These are phyloP conservation scores for Raffaelea albimanens DNA, from an alignment of 2,329 filamentous ascomycete species.

Conservation along the genomic window DNA sequence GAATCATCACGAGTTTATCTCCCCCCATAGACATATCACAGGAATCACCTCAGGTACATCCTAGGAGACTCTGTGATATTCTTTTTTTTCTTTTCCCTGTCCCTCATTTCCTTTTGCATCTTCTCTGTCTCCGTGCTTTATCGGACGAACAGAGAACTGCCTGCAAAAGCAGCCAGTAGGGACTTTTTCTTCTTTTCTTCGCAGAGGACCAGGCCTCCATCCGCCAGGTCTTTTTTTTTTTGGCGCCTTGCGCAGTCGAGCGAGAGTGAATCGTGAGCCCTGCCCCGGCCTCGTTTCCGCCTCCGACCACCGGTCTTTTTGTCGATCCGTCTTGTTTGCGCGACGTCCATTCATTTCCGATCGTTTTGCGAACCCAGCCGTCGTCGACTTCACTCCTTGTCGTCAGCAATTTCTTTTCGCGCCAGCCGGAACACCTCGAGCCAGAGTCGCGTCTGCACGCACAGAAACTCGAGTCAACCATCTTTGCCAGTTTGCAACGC, in stretches of 20 bases:
- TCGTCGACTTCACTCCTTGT: too few species aligned
- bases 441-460: too few species aligned
- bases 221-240: background rate
- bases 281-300: background rate
- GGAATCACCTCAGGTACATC: slow-evolving; percentile 4
- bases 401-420: too few species aligned
- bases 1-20: slow-evolving; percentile 8
- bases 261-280: background rate
- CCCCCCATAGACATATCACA: slow-evolving; percentile 10
- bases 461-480: too few species aligned
- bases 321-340: background rate
- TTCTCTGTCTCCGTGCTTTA: slow-evolving; percentile 1
- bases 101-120: background rate
- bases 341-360: background rate
- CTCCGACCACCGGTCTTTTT: background rate
- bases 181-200: background rate
- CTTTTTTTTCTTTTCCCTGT: slow-evolving; percentile 6
- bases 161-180: background rate
- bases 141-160: background rate
- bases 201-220: background rate
- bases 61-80: slow-evolving; percentile 10
- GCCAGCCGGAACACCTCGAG: too few species aligned
- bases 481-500: too few species aligned
- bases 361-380: too few species aligned
- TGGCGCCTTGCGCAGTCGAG: background rate